Percentiles rank a stretch among this genome's conserved stretches.
phyloP scores from a whole-genome alignment of 176 grass and related monocot species.

The Alloteropsis semialata region DNA sequence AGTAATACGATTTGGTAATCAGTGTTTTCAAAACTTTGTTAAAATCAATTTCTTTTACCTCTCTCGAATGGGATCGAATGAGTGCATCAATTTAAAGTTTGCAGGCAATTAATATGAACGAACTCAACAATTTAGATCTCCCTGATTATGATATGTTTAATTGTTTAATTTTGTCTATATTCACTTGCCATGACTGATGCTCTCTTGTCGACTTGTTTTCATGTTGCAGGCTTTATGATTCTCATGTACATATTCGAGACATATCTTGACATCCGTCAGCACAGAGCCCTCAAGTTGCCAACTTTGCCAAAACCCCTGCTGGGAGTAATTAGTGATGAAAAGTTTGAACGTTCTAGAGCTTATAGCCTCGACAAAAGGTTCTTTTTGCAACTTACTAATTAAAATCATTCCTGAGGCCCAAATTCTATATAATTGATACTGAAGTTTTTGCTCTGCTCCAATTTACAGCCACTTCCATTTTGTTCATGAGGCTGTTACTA shows the following conservation, averaged over 20 bases:
- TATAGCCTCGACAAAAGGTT: slow-evolving; percentile 99
- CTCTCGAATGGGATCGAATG: neutral
- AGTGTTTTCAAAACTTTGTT: neutral
- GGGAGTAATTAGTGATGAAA: slow-evolving; percentile 84
- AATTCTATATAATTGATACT: slow-evolving; percentile 3
- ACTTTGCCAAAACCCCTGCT: slow-evolving; percentile 66
- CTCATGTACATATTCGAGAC: slow-evolving; percentile 94
- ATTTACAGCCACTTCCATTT: slow-evolving; percentile 80
- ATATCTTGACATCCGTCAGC: slow-evolving; percentile 89
- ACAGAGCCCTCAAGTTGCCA: slow-evolving; percentile 65
- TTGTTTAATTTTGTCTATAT: neutral
- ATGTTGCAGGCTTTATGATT: slow-evolving; percentile 93
- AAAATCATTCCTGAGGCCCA: neutral
- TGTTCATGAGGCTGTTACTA: slow-evolving; percentile 76
- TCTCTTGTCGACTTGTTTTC: neutral
- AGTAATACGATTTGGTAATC: slow-evolving; percentile 8
- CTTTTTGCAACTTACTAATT: slow-evolving; percentile 11
- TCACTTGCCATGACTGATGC: neutral
- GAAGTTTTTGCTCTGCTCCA: slow-evolving; percentile 19
- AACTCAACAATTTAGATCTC: neutral
- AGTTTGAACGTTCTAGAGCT: slow-evolving; percentile 74
- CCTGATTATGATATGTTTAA: neutral
- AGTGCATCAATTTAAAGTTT: neutral
- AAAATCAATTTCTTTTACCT: neutral
- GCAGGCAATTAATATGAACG: neutral